Base-by-base conservation (phyloP, 192 early-diverging fungal genomes). In the Thoreauomyces humboldtii region DNA sequence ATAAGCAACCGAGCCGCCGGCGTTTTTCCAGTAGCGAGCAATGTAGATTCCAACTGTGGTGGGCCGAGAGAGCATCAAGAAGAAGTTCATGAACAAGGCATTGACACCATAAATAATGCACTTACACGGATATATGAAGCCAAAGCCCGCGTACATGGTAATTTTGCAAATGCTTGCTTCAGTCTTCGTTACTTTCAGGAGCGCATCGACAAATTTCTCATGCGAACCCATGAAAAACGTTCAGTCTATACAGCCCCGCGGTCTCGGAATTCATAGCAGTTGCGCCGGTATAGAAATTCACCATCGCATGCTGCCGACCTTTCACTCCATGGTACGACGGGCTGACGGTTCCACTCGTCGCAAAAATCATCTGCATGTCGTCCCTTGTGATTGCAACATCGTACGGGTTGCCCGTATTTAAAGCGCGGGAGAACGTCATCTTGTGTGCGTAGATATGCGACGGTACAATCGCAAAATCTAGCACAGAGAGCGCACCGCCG, bases 21-120 rank as follows among this genome's bases (percentile, higher is more conserved):
- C 27, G 17, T 37, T 34, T 34, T 46, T 46, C 54, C 65, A 61
- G 22, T 74, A 74, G 24, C 74, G 22, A 5, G 74, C 74, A 25
- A 76, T 59, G 41, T 61, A 72, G 4, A 76, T 76, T 57, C 70
- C 74, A 19, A n/a, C n/a, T n/a, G n/a, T n/a, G n/a, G n/a, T n/a
- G n/a, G n/a, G n/a, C n/a, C n/a, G n/a, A n/a, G n/a, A n/a, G n/a
- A n/a, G n/a, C n/a, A n/a, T n/a, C n/a, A n/a, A n/a, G n/a, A n/a
- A n/a, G n/a, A n/a, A n/a, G n/a, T n/a, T n/a, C n/a, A n/a, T n/a
- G n/a, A n/a, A n/a, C n/a, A n/a, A n/a, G n/a, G n/a, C n/a, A n/a
- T n/a, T n/a, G n/a, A n/a, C n/a, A n/a, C n/a, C n/a, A n/a, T n/a
- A n/a, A n/a, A n/a, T n/a, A n/a, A n/a, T n/a, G n/a, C n/a, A n/a